These are phyloP conservation scores for Clitopilus passeckerianus DNA, from an alignment of 768 basidiomycete genomes.

Conservation along the genomic window DNA sequence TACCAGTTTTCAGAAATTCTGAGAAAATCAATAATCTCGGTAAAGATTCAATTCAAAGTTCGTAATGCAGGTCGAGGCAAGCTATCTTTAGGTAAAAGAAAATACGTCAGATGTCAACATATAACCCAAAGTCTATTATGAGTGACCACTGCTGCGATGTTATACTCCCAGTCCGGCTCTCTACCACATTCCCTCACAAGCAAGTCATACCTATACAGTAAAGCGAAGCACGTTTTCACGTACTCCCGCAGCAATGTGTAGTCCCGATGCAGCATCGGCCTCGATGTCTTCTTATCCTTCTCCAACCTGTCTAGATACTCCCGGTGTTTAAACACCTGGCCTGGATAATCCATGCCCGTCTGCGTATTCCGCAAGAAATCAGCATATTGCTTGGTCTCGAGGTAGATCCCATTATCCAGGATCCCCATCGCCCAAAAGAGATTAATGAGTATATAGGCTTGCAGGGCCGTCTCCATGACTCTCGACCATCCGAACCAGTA, in stretches of 20 bases:
- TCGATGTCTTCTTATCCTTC: neutral
- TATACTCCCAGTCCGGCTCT: conserved; percentile 23
- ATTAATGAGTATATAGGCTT: conserved; percentile 32
- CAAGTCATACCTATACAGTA: conserved; percentile 35
- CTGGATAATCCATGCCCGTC: conserved; percentile 21
- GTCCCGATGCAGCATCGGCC: conserved; percentile 15
- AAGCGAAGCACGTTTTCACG: conserved; percentile 27
- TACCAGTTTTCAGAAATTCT: too few relatives aligned
- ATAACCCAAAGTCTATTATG: too few relatives aligned
- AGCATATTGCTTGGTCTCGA: conserved; percentile 13
- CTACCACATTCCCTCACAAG: conserved; percentile 28
- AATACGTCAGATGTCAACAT: too few relatives aligned
- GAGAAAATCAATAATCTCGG: too few relatives aligned
- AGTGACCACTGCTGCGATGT: too few relatives aligned
- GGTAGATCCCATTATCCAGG: conserved; percentile 21
- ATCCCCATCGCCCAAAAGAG: conserved; percentile 21
- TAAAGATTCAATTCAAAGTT: too few relatives aligned
- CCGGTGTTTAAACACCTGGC: conserved; percentile 25
- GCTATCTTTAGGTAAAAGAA: too few relatives aligned
- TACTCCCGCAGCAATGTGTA: conserved; percentile 22
- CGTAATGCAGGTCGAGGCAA: too few relatives aligned
- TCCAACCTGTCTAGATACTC: conserved; percentile 16
- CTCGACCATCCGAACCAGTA: conserved; percentile 28
- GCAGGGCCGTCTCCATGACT: conserved; percentile 22
- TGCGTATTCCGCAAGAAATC: conserved; percentile 12